Evolutionary conservation across 1,139 yeast species (phyloP), one percentile per base, ranked within the genome.

Genomic region (Taphrina betulina): DNA sequence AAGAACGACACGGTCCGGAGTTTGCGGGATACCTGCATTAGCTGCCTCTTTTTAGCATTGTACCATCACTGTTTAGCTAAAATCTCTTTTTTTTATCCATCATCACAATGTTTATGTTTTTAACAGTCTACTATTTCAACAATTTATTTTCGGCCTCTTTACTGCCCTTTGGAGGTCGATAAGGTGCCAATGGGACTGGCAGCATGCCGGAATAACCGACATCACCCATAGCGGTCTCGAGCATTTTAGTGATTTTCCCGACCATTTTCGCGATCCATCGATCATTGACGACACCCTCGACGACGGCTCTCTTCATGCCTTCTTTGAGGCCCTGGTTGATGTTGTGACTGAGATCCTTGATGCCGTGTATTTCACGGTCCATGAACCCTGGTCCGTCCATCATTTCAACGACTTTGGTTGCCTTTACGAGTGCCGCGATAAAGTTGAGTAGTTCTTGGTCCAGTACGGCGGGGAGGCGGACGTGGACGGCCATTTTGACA

Each of bases 371-470:
- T n/a, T 50, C 54, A 14, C 36, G 36, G n/a, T 48, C 37, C 14
- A 40, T 23, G 31, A 40, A 17, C 2, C 40, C 54, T 2, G 54
- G 45, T 16, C 40, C 46, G 28, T 50, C 40, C 19, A 29, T 41
- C 33, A 40, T 19, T 34, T 50, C 54, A 12, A 50, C 43, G 33
- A 50, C 54, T 16, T 50, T 41, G 8, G 46, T 38, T 5, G 54
- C 54, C 46, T 50, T 50, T 34, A 50, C 54, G 8, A 50, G 40
- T 3, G 46, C 46, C 19, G 44, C 44, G 40, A 50, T 23, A 31
- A 50, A 50, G 41, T 50, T 40, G 41, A 50, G 54, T 12, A 50
- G 37, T 33, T 50, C 54, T 33, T 50, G 54, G 33, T 50, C 54
- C 22, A 50, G 43, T 2, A 50, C 40, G 12, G 54, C 54, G 14